These are phyloP conservation scores for Calocybe cyanea DNA, from an alignment of 768 basidiomycete genomes.

Conservation along the genomic window DNA sequence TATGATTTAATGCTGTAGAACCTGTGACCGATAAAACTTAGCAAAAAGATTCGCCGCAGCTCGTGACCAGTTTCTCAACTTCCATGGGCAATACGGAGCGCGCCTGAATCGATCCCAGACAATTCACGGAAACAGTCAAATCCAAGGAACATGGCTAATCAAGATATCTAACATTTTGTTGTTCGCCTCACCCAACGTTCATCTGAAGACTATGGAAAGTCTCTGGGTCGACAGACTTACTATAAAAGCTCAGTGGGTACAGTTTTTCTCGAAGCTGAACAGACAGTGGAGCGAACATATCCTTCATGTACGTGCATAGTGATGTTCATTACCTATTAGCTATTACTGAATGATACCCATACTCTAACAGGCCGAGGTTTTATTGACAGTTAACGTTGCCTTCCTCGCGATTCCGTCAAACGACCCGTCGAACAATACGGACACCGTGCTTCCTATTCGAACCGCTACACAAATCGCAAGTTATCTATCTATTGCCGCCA, in stretches of 20 bases:
- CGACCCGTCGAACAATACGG: slow-evolving; percentile 28
- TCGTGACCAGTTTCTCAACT: slow-evolving; percentile 32
- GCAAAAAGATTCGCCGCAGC: slow-evolving; percentile 2
- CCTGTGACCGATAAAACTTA: background rate
- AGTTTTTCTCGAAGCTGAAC: slow-evolving; percentile 32
- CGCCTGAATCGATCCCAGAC: slow-evolving; percentile 34
- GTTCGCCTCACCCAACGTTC: slow-evolving; percentile 42
- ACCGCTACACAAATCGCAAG: slow-evolving; percentile 33
- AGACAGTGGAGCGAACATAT: slow-evolving; percentile 39
- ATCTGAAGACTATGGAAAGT: slow-evolving; percentile 35
- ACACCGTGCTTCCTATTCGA: slow-evolving; percentile 10
- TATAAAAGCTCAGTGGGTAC: slow-evolving; percentile 33
- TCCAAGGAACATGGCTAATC: slow-evolving; percentile 29
- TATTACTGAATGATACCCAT: background rate
- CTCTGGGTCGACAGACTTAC: slow-evolving; percentile 46
- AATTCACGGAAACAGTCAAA: slow-evolving; percentile 19
- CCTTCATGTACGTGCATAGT: slow-evolving; percentile 32
- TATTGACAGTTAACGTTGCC: slow-evolving; percentile 45
- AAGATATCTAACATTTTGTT: slow-evolving; percentile 32
- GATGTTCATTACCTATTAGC: background rate
- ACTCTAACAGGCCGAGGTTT: slow-evolving; percentile 36
- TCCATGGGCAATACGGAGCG: slow-evolving; percentile 39
- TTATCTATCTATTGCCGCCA: slow-evolving; percentile 40
- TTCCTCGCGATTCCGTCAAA: slow-evolving; percentile 45
- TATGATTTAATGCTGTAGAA: background rate